Percentiles rank a stretch among this genome's conserved stretches.
These are phyloP conservation scores for Cicer pinnatifidum DNA, from an alignment of 306 rosid genomes.

Conservation along the genomic window DNA sequence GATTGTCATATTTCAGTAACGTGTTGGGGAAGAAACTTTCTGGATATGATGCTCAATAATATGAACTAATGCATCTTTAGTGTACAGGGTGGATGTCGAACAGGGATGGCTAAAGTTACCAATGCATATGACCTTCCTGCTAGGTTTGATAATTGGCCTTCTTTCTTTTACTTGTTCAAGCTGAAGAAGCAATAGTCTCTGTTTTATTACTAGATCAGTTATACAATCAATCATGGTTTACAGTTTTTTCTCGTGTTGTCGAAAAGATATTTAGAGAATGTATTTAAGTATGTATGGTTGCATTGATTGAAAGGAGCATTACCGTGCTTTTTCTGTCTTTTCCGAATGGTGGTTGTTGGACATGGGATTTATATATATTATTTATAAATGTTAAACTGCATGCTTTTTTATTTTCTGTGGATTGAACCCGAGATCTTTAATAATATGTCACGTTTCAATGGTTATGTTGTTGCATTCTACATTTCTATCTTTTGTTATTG, in stretches of 20 bases:
- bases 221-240: constrained; percentile 17
- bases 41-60: constrained; percentile 26
- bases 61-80: constrained; percentile 44
- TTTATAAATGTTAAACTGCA: background rate
- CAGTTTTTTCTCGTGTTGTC: constrained; percentile 27
- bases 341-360: constrained; percentile 5
- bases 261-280: constrained; percentile 15
- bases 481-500: constrained; percentile 27
- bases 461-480: constrained; percentile 30
- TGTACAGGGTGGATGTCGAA: constrained; percentile 95
- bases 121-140: constrained; percentile 96
- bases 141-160: constrained; percentile 60
- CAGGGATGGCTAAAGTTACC: constrained; percentile 97
- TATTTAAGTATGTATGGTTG: constrained; percentile 12
- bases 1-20: constrained; percentile 23
- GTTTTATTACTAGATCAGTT: constrained; percentile 18
- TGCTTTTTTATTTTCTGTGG: background rate
- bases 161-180: constrained; percentile 37
- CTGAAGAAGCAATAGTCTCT: constrained; percentile 2
- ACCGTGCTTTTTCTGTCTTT: constrained; percentile 16
- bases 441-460: constrained; percentile 17
- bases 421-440: constrained; percentile 30
- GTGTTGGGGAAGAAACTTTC: constrained; percentile 20
- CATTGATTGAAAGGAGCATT: constrained; percentile 35
- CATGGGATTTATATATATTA: background rate